Evolutionary conservation across 495 filamentous ascomycete genomes (phyloP).

Genomic region (Hyaloscypha bicolor): DNA sequence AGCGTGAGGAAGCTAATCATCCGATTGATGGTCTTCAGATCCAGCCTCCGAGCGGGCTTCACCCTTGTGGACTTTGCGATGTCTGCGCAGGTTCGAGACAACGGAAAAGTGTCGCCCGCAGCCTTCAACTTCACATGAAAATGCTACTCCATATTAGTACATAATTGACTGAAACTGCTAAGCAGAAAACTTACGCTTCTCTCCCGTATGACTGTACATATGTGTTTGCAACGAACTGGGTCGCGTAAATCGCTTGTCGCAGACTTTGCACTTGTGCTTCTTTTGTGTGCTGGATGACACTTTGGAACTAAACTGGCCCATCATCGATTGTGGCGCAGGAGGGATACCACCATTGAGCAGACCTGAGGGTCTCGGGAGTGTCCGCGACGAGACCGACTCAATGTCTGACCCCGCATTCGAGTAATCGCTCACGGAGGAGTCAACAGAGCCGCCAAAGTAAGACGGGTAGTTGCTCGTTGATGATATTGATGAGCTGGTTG

Average conservation of each 20-base stretch:
- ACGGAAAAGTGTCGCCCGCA: conserved; percentile 98
- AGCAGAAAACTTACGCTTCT: conserved; percentile 80
- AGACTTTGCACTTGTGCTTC: conserved; percentile 99
- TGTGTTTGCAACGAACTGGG: conserved; percentile 97
- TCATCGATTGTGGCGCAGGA: conserved; percentile 93
- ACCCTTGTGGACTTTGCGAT: conserved; percentile 95
- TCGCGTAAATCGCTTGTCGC: conserved; percentile 97
- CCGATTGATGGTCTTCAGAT: conserved; percentile 37
- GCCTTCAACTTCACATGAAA: conserved; percentile 90
- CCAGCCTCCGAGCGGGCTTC: conserved; percentile 56
- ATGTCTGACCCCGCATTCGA: conserved; percentile 87
- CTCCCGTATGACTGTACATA: conserved; percentile 98
- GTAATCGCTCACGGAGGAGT: conserved; percentile 94
- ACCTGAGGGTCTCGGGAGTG: conserved; percentile 76
- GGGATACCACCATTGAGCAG: conserved; percentile 68
- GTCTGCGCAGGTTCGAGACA: conserved; percentile 91
- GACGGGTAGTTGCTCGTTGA: conserved; percentile 69
- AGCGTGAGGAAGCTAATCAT: conserved; percentile 21
- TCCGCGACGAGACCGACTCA: conserved; percentile 75
- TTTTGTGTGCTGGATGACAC: conserved; percentile 95
- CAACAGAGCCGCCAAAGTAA: conserved; percentile 81
- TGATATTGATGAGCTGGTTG: conserved; percentile 92
- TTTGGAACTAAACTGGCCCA: conserved; percentile 98
- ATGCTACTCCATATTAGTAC: conserved; percentile 58
- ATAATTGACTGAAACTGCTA: not conserved